phyloP scores from a whole-genome alignment of 108 stramenopile species.

The Cyclotella sp. region DNA sequence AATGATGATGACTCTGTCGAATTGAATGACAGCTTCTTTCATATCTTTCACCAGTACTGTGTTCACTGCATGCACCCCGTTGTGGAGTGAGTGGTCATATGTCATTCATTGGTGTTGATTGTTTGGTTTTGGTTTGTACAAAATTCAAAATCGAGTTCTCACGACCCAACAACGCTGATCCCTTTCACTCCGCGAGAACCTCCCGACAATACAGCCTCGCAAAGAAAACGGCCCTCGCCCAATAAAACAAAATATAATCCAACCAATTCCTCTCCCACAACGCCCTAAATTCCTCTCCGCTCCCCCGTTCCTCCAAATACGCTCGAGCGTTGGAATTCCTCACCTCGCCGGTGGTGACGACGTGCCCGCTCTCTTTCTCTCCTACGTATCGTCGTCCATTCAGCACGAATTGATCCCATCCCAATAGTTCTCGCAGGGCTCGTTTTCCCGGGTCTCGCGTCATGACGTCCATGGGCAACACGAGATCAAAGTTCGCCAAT shows the following conservation, averaged over 20 bases:
- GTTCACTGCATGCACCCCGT: no score
- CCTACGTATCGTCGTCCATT: conserved; percentile 4
- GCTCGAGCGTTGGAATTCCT: conserved; percentile 40
- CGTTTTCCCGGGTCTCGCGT: conserved; percentile 23
- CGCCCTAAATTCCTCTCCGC: conserved; percentile 25
- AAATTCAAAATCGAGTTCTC: no score
- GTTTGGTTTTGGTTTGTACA: no score
- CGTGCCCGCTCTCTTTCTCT: conserved; percentile 21
- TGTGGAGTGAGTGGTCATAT: no score
- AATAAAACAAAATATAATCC: conserved; percentile 52
- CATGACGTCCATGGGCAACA: conserved; percentile 52
- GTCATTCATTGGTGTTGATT: no score
- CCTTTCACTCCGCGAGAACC: neutral
- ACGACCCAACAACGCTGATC: no score
- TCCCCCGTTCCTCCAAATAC: conserved; percentile 24
- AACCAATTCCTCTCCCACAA: conserved; percentile 55
- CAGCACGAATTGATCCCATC: conserved; percentile 43
- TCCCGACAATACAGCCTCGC: conserved; percentile 42
- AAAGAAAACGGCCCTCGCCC: conserved; percentile 51
- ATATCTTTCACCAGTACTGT: no score
- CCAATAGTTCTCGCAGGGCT: conserved; percentile 22
- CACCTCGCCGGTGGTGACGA: conserved; percentile 47
- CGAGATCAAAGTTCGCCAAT: conserved; percentile 38
- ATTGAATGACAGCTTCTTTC: no score
- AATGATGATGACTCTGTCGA: no score